Evolutionary conservation across 2,329 filamentous ascomycete genomes (phyloP), one percentile per base, ranked within the genome.

Genomic region (Fusarium sp.): DNA sequence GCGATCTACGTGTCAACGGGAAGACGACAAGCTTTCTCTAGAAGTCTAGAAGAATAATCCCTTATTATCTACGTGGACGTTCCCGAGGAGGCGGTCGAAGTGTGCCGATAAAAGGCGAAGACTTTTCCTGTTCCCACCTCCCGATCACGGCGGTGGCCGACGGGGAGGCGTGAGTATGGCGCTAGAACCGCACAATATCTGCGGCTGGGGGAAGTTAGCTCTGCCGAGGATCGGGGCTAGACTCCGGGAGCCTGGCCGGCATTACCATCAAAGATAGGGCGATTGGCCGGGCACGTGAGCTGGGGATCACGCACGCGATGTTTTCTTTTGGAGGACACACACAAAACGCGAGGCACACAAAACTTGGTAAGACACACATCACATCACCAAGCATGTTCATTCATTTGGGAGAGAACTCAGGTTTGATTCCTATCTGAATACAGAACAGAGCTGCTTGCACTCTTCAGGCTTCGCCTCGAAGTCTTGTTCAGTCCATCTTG

Each of bases 111-210:
- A 63, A 62, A 62, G 61, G 70, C 73, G 56, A 69, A 74, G 59
- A 71, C 70, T 74, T 75, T 77, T 73, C 65, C 52, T 52, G 61
- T 71, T 77, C 60, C 69, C 69, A 73, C 71, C 65, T 63, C 65
- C 77, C 77, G 77, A 78, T 77, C 57, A 70, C 77, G 77, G 77
- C 77, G 75, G 29, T 74, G 70, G 65, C 75, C 71, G 70, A 68
- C 38, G 45, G 54, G 16, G 29, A 52, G 36, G 59, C 40, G n/a
- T 69, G 47, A 52, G 45, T 4, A 63, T 50, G 40, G 64, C 54
- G n/a, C 56, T 57, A 69, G 45, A 66, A 68, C 40, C 40, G 52
- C 56, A 45, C 61, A 68, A 29, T 66, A 54, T 65, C 60, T 40
- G 64, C 70, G 74, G 50, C 65, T 66, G 63, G 64, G 67, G 36